A percentile compares a stretch with the other conserved stretches of the same genome.
Conservation (phyloP, 1,284 basidiomycete genomes). For the Inonotus obliquus region DNA sequence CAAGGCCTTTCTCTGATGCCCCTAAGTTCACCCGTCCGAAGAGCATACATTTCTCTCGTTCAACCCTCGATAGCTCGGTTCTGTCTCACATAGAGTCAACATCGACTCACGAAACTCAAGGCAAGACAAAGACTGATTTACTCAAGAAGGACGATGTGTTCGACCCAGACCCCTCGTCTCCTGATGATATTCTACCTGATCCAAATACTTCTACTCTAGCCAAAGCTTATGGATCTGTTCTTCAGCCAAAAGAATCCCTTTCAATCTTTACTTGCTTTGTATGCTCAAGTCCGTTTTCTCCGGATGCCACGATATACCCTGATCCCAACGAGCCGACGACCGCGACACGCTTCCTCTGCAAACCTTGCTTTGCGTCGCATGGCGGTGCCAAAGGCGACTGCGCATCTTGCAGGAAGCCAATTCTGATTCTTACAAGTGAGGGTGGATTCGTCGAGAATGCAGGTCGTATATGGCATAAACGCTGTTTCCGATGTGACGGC, state of each 20-base stretch:
- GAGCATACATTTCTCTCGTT: constrained; percentile 33
- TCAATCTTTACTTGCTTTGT: constrained; percentile 59
- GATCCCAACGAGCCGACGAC: constrained; percentile 47
- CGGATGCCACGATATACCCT: constrained; percentile 79
- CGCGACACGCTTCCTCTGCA: constrained; percentile 58
- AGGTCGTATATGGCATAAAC: constrained; percentile 71
- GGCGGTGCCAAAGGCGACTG: constrained; percentile 76
- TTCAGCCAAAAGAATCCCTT: constrained; percentile 72
- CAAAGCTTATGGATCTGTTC: constrained; percentile 76
- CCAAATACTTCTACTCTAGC: constrained; percentile 59
- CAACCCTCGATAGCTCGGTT: constrained; percentile 33
- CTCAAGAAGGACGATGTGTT: constrained; percentile 36
- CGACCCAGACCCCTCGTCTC: constrained; percentile 32
- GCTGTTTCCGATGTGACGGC: constrained; percentile 68
- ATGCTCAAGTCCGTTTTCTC: constrained; percentile 62
- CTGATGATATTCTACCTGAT: constrained; percentile 56
- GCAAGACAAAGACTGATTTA: constrained; percentile 47
- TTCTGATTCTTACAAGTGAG: constrained; percentile 68
- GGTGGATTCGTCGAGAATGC: constrained; percentile 69
- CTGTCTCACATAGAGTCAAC: constrained; percentile 54
- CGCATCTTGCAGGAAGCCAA: constrained; percentile 57
- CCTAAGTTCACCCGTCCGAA: constrained; percentile 28
- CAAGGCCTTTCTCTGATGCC: constrained; percentile 39
- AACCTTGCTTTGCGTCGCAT: constrained; percentile 59
- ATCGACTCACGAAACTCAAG: constrained; percentile 45